phyloP scores from a whole-genome alignment of 768 basidiomycete species.

The Boletus eberwhitei region DNA sequence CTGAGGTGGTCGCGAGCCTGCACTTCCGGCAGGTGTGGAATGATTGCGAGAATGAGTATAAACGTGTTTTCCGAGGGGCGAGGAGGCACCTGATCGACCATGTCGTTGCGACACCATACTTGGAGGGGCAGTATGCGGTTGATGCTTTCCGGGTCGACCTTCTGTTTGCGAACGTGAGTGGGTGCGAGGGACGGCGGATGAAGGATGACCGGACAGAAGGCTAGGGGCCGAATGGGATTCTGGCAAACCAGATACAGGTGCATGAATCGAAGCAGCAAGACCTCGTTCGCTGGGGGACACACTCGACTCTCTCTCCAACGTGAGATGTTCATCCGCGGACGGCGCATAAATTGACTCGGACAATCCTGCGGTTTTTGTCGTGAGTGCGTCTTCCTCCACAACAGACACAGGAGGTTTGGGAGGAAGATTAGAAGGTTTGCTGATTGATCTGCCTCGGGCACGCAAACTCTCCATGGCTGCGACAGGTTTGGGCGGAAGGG shows the following conservation, averaged over 20 bases:
- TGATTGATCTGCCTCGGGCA: constrained; percentile 12
- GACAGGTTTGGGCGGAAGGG: constrained; percentile 46
- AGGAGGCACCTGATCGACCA: constrained; percentile 44
- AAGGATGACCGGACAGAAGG: constrained; percentile 32
- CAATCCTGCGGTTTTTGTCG: constrained; percentile 20
- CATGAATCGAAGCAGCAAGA: constrained; percentile 55
- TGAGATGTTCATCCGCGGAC: constrained; percentile 12
- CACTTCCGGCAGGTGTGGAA: constrained; percentile 49
- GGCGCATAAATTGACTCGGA: constrained; percentile 28
- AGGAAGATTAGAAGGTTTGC: constrained; percentile 13
- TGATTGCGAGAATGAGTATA: constrained; percentile 52
- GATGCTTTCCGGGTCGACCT: constrained; percentile 39
- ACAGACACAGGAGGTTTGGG: constrained; percentile 4
- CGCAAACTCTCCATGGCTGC: constrained; percentile 19
- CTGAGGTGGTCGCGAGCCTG: constrained; percentile 41
- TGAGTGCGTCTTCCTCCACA: constrained; percentile 13
- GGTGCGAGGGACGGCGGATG: constrained; percentile 25
- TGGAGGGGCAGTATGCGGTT: constrained; percentile 28
- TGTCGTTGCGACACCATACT: constrained; percentile 27
- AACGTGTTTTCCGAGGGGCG: constrained; percentile 39
- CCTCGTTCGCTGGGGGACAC: constrained; percentile 33
- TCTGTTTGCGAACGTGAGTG: constrained; percentile 60
- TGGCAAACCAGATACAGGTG: constrained; percentile 40
- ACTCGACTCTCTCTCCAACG: constrained; percentile 16
- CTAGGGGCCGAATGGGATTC: constrained; percentile 35